Evolutionary conservation across 257 asterid species (phyloP).

Genomic region (Jasminum sambac): DNA sequence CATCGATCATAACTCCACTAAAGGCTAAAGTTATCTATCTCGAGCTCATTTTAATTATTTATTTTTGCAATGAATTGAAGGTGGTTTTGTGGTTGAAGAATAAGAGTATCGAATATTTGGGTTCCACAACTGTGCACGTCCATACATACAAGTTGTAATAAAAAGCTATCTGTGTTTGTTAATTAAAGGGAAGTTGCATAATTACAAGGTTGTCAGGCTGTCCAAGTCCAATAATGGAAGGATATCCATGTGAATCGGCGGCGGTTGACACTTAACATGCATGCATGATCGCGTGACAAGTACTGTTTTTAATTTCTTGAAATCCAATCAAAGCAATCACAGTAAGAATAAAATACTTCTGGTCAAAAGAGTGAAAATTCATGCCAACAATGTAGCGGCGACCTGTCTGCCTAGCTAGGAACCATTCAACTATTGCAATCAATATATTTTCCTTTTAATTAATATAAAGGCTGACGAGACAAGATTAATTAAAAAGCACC

Average conservation of each 20-base stretch:
- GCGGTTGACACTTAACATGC: background rate
- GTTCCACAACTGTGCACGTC: background rate
- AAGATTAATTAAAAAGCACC: conserved; percentile 4
- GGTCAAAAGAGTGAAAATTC: conserved; percentile 20
- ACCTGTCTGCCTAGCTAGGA: conserved; percentile 16
- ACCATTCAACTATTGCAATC: conserved; percentile 24
- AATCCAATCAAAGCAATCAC: too few species aligned
- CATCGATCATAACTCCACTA: too few species aligned
- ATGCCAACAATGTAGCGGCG: conserved; percentile 51
- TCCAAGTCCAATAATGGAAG: too few species aligned
- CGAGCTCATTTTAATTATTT: too few species aligned
- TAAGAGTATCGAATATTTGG: too few species aligned
- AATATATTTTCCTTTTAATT: background rate
- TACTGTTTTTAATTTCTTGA: background rate
- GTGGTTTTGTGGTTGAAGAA: too few species aligned
- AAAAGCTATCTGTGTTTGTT: too few species aligned
- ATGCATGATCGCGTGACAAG: background rate
- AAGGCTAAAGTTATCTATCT: too few species aligned
- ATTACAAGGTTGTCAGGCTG: too few species aligned
- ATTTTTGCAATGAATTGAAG: too few species aligned
- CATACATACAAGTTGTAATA: too few species aligned
- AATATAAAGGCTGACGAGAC: background rate
- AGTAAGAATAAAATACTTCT: conserved; percentile 13
- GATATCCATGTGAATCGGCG: background rate
- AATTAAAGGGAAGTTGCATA: too few species aligned